Percentiles rank a stretch among this genome's conserved stretches.
Evolutionary conservation across 257 asterid genomes (phyloP).

Genomic region (Solanum okadae): DNA sequence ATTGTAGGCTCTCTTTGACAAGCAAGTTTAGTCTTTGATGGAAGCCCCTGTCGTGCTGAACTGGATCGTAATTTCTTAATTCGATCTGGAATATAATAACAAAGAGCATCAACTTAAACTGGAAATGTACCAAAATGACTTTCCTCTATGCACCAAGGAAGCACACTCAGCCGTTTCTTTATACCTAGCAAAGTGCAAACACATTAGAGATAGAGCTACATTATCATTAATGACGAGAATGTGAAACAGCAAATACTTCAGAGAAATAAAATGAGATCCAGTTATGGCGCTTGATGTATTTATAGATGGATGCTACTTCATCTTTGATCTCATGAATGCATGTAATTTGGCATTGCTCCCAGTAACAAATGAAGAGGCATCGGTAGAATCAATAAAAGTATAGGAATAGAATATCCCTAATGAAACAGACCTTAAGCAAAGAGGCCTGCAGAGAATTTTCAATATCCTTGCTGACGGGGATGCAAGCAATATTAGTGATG

Average conservation of each 20-base stretch:
- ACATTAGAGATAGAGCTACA: neutral
- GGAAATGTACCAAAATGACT: neutral
- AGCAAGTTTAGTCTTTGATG: conserved; percentile 76
- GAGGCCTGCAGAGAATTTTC: conserved; percentile 50
- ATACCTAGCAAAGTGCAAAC: neutral
- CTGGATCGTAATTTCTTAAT: conserved; percentile 61
- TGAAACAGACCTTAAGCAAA: conserved; percentile 57
- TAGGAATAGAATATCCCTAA: neutral
- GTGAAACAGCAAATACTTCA: neutral
- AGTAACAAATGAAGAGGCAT: neutral
- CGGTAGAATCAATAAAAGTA: neutral
- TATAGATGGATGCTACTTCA: neutral
- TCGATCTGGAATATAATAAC: conserved; percentile 50
- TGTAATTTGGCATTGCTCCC: neutral
- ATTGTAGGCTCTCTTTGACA: conserved; percentile 80
- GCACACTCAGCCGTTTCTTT: neutral
- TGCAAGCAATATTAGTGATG: conserved; percentile 20
- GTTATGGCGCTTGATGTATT: neutral
- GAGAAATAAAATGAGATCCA: neutral
- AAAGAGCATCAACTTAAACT: conserved; percentile 7
- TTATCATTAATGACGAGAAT: neutral
- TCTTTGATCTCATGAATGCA: neutral
- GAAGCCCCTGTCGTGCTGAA: conserved; percentile 81
- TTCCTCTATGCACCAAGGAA: neutral
- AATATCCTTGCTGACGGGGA: conserved; percentile 39